Evolutionary conservation across 768 basidiomycete genomes (phyloP).

Genomic region (Mycena rosella): DNA sequence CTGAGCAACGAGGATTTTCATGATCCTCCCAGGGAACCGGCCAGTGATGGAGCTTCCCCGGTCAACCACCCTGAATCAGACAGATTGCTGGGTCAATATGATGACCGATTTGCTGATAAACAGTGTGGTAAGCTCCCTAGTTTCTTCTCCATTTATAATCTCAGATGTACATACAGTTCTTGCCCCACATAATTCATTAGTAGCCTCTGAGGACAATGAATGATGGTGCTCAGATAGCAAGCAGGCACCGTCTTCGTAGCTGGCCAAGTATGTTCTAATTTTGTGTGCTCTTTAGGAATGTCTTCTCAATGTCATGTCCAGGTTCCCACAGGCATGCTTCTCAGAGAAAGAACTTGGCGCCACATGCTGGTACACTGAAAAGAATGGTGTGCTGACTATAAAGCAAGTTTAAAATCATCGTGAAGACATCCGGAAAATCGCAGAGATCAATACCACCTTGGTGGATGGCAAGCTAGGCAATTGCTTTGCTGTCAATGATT

Average conservation of each 20-base stretch:
- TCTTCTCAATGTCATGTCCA: slow-evolving; percentile 1
- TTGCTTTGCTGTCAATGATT: not conserved
- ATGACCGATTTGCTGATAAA: not conserved
- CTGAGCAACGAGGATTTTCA: too few species aligned
- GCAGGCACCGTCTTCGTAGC: too few species aligned
- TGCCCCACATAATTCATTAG: not conserved
- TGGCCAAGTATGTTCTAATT: too few species aligned
- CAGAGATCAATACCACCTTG: not conserved
- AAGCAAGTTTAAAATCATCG: slow-evolving; percentile 10
- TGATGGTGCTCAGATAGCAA: not conserved
- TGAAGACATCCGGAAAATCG: not conserved
- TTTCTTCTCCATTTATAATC: too few species aligned
- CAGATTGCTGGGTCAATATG: not conserved
- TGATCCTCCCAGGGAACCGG: not conserved
- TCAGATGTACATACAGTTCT: too few species aligned
- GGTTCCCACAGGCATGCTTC: not conserved
- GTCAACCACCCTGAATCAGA: not conserved
- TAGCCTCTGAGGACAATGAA: not conserved
- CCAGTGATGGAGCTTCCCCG: not conserved
- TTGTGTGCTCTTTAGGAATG: not conserved
- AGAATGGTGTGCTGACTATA: slow-evolving; percentile 2
- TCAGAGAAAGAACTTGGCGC: not conserved
- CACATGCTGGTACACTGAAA: too few species aligned
- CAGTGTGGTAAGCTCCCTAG: not conserved
- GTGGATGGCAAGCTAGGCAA: slow-evolving; percentile 12